Evolutionary conservation across 805 yeast species (phyloP).

Genomic region (Candida multigemmis): DNA sequence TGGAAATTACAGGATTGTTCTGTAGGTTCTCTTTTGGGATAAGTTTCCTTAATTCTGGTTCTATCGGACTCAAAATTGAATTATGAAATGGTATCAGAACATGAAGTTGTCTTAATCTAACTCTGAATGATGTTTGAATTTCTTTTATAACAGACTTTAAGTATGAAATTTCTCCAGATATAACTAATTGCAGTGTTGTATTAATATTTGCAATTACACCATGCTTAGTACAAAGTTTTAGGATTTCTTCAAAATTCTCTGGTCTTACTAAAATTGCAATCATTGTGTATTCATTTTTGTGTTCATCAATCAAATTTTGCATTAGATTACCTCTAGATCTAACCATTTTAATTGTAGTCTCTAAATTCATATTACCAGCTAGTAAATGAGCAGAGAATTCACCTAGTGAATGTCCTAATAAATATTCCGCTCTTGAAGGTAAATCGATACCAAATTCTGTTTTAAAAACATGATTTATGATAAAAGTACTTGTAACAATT

Average conservation of each 20-base stretch:
- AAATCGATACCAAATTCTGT: slow-evolving; percentile 10
- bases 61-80: slow-evolving; percentile 26
- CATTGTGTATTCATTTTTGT: slow-evolving; percentile 26
- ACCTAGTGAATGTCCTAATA: slow-evolving; percentile 44
- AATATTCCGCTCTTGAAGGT: slow-evolving; percentile 8
- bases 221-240: slow-evolving; percentile 8
- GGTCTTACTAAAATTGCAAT: slow-evolving; percentile 22
- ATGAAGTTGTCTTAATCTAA: slow-evolving; percentile 21
- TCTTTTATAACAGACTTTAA: slow-evolving; percentile 14
- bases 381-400: slow-evolving; percentile 37
- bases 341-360: slow-evolving; percentile 32
- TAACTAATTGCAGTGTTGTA: slow-evolving; percentile 30
- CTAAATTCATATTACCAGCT: slow-evolving; percentile 23
- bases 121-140: slow-evolving; percentile 7
- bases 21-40: slow-evolving; percentile 4
- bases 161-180: slow-evolving; percentile 29
- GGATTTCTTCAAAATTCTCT: slow-evolving; percentile 10
- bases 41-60: slow-evolving; percentile 15
- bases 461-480: slow-evolving; percentile 14
- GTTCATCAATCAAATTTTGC: slow-evolving; percentile 12
- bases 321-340: slow-evolving; percentile 35
- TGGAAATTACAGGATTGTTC: slow-evolving; percentile 26
- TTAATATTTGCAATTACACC: slow-evolving; percentile 40
- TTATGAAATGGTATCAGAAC: slow-evolving; percentile 48
- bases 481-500: slow-evolving; percentile 32